Base-by-base conservation (phyloP, 495 filamentous ascomycete genomes). In the Ascobolus immersus region DNA sequence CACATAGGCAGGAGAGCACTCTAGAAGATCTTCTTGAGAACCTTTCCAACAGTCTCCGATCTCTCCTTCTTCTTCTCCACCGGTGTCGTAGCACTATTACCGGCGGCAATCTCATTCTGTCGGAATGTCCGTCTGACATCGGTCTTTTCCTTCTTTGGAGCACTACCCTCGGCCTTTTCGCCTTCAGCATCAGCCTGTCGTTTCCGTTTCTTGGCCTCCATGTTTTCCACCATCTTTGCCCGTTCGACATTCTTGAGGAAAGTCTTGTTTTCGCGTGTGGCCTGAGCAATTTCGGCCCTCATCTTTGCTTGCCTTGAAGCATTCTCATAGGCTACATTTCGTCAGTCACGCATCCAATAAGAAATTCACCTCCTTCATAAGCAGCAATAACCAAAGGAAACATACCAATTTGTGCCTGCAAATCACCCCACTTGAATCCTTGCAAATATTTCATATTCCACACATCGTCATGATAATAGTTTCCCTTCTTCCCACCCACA, bases 381-480 rank as follows among this genome's bases (percentile, higher is more conserved):
- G 72, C 59, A 31, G 71, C 61, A 42, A 84, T n/a, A n/a, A n/a
- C n/a, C n/a, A n/a, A n/a, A n/a, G 28, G 3, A 12, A 22, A 36
- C 15, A 4, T 12, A 41, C 38, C 29, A 29, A 50, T 44, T 27
- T 44, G 32, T 19, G 60, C 58, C 52, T 61, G 61, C 33, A 69
- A 39, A 44, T 69, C 57, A 10, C 52, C 56, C 81, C 84, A 96
- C 45, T 76, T 80, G 47, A 84, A 86, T 2, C 79, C 78, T 21
- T 61, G 65, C 34, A 96, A 58, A 48, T 93, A 96, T 37, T 65
- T 70, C 40, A 75, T 59, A 46, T 71, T 86, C 76, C 77, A 90
- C 30, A 96, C 64, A 49, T 94, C 89, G 52, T 96, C 86, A 35
- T 75, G 67, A 52, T 93, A 96, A 53, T 71, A 89, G 9, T 69